Conservation (phyloP, 495 filamentous ascomycete species). For the Parathielavia appendiculata region DNA sequence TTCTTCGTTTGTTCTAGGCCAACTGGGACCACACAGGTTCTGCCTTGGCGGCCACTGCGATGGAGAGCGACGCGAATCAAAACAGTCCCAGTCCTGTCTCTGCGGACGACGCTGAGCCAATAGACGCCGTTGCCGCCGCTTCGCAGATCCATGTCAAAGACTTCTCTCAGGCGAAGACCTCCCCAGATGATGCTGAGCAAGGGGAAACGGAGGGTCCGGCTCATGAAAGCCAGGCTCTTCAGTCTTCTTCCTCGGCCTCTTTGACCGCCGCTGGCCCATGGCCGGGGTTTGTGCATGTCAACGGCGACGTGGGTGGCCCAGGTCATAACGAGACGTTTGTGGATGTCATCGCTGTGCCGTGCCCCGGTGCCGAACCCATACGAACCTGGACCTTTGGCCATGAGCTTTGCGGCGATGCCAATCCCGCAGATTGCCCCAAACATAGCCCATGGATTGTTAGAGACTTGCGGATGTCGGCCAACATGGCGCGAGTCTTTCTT, state of each 20-base stretch:
- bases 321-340: slow-evolving; percentile 45
- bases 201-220: neutral
- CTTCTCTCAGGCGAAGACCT: neutral
- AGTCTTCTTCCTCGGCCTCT: neutral
- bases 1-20: neutral
- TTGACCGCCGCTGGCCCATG: slow-evolving; percentile 2
- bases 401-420: slow-evolving; percentile 34
- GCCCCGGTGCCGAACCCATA: slow-evolving; percentile 41
- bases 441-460: slow-evolving; percentile 39
- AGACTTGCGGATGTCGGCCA: slow-evolving; percentile 36
- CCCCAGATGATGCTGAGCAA: neutral
- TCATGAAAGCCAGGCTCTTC: neutral
- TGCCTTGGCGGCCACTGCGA: slow-evolving; percentile 5
- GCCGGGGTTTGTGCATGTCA: slow-evolving; percentile 39
- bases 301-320: slow-evolving; percentile 38
- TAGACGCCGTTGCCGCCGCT: neutral
- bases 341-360: slow-evolving; percentile 45
- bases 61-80: slow-evolving; percentile 13
- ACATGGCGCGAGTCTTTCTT: slow-evolving; percentile 48
- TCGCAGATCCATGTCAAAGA: slow-evolving; percentile 9
- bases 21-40: neutral
- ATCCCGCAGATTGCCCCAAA: slow-evolving; percentile 14
- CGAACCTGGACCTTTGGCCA: slow-evolving; percentile 41
- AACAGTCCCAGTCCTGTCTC: neutral
- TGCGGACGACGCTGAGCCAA: neutral